A percentile compares a stretch with the other conserved stretches of the same genome.
Evolutionary conservation across 345 rosid genomes (phyloP).

Genomic region (Citrus inodora): DNA sequence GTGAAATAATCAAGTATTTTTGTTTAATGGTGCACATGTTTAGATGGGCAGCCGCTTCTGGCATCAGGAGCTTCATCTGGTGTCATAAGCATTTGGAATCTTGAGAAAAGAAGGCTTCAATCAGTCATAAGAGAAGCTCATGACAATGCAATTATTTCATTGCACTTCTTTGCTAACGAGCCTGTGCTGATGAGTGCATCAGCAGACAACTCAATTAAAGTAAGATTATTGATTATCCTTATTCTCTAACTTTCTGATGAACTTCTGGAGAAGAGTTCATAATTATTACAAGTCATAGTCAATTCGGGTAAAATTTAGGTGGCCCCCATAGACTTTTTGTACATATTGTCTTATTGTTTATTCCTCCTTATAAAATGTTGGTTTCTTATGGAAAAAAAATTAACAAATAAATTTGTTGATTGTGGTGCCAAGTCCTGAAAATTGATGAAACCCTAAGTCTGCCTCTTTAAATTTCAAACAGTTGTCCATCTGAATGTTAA

Average conservation of each 20-base stretch:
- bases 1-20: not conserved
- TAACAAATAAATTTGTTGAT: no score
- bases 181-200: slow-evolving; percentile 96
- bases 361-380: no score
- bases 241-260: not conserved
- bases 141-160: slow-evolving; percentile 70
- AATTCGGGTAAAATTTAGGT: not conserved
- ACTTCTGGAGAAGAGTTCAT: not conserved
- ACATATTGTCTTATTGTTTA: no score
- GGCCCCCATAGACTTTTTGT: not conserved
- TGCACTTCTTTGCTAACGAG: slow-evolving; percentile 90
- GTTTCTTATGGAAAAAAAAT: not conserved
- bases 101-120: slow-evolving; percentile 83
- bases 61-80: slow-evolving; percentile 96
- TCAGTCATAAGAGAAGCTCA: slow-evolving; percentile 92
- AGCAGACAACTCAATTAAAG: slow-evolving; percentile 93
- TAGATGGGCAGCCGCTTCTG: slow-evolving; percentile 94
- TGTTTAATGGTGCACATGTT: slow-evolving; percentile 8
- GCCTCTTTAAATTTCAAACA: not conserved
- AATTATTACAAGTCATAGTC: not conserved
- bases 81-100: slow-evolving; percentile 97
- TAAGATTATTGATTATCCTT: slow-evolving; percentile 25
- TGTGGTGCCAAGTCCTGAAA: not conserved
- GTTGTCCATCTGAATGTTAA: not conserved
- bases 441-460: not conserved